phyloP scores from a whole-genome alignment of 2,329 filamentous ascomycete genomes.

The Botrytis paeoniae region DNA sequence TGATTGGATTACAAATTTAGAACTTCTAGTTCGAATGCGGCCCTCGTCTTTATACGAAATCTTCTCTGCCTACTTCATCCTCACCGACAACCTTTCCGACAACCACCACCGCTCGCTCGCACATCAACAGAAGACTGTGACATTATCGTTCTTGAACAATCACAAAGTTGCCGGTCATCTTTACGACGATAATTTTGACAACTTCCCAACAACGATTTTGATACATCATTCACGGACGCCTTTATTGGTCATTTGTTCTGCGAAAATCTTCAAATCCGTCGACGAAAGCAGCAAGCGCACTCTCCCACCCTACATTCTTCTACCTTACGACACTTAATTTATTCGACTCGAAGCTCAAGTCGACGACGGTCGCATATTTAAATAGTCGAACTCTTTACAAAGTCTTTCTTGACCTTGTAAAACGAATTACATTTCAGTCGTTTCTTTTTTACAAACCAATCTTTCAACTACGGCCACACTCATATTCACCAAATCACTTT shows the following conservation, averaged over 20 bases:
- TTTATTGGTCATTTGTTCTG: slow-evolving; percentile 53
- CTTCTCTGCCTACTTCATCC: slow-evolving; percentile 27
- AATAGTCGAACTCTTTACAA: not conserved
- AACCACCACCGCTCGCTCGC: slow-evolving; percentile 24
- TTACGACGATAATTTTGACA: slow-evolving; percentile 37
- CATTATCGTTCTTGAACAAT: slow-evolving; percentile 36
- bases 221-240: slow-evolving; percentile 49
- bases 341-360: not conserved
- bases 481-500: not conserved
- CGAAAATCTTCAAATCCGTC: slow-evolving; percentile 37
- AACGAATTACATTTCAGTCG: not conserved
- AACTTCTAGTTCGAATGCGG: not conserved
- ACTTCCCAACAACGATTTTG: slow-evolving; percentile 38
- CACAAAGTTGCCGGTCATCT: slow-evolving; percentile 40
- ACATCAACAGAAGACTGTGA: slow-evolving; percentile 36
- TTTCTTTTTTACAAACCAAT: not conserved
- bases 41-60: slow-evolving; percentile 19
- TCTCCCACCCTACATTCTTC: not conserved
- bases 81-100: slow-evolving; percentile 17
- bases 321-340: not conserved
- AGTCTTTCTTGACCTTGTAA: slow-evolving; percentile 6
- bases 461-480: not conserved
- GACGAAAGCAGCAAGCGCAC: slow-evolving; percentile 36
- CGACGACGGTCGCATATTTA: not conserved
- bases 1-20: not conserved